A percentile compares a stretch with the other conserved stretches of the same genome.
Conservation (phyloP, 805 yeast genomes). For the Debaryomyces maramus region DNA sequence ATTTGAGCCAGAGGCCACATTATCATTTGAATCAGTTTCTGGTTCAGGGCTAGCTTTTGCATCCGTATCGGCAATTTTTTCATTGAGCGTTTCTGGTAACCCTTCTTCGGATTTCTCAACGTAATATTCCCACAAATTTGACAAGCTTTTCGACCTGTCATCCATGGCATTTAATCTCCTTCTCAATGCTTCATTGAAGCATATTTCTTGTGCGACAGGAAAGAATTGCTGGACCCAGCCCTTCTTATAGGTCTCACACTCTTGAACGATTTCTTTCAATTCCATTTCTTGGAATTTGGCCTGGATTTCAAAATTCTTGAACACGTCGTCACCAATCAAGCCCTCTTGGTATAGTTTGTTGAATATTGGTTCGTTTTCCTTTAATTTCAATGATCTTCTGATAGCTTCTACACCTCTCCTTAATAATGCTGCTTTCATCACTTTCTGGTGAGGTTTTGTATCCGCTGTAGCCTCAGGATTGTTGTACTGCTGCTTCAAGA, state of each 20-base stretch:
- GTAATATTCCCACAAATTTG: slow-evolving; percentile 36
- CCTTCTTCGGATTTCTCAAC: slow-evolving; percentile 15
- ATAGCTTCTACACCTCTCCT: slow-evolving; percentile 80
- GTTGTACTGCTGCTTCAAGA: slow-evolving; percentile 49
- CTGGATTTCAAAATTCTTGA: slow-evolving; percentile 76
- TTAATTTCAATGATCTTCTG: slow-evolving; percentile 76
- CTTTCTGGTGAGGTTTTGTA: slow-evolving; percentile 69
- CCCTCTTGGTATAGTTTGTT: slow-evolving; percentile 80
- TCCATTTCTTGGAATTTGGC: slow-evolving; percentile 79
- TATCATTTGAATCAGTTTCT: neutral
- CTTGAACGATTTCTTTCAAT: slow-evolving; percentile 69
- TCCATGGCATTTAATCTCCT: slow-evolving; percentile 61
- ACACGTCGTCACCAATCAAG: slow-evolving; percentile 85
- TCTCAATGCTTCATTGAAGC: slow-evolving; percentile 87
- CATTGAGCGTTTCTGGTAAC: slow-evolving; percentile 8
- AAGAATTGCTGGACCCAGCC: slow-evolving; percentile 82
- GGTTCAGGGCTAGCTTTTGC: neutral
- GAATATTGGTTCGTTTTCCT: slow-evolving; percentile 73
- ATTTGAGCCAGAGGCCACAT: slow-evolving; percentile 5
- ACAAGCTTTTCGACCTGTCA: slow-evolving; percentile 32
- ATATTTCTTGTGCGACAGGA: slow-evolving; percentile 81
- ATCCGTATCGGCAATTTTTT: slow-evolving; percentile 2
- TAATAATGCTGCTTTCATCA: slow-evolving; percentile 60
- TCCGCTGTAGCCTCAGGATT: slow-evolving; percentile 41
- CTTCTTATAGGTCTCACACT: slow-evolving; percentile 68